Conservation (phyloP, 1,284 basidiomycete genomes). For the Pisolithus thermaeus region DNA sequence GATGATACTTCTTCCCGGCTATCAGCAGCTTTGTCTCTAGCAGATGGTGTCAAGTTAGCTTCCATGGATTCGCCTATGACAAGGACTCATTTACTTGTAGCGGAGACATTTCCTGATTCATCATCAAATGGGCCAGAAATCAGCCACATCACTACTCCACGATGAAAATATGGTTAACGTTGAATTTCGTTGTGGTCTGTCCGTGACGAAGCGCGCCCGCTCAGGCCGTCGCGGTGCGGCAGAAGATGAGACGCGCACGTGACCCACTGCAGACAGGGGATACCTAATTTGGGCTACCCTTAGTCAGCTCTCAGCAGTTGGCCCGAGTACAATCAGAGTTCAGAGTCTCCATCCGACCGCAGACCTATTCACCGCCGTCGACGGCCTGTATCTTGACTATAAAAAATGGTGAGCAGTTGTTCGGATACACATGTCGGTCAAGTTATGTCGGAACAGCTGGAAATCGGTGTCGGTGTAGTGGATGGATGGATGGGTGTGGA, state of each 20-base stretch:
- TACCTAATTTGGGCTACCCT: background rate
- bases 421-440: background rate
- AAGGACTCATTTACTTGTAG: conserved; percentile 16
- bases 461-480: background rate
- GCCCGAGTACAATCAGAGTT: no score
- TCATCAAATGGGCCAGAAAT: conserved; percentile 25
- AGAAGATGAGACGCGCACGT: background rate
- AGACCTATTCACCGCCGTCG: background rate
- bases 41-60: background rate
- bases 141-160: conserved; percentile 19
- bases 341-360: background rate
- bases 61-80: background rate
- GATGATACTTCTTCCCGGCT: conserved; percentile 41
- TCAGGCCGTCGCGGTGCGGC: background rate
- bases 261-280: background rate
- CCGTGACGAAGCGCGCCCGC: background rate
- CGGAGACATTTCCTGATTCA: conserved; percentile 12
- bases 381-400: background rate
- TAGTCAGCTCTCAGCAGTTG: background rate
- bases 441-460: background rate
- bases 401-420: background rate
- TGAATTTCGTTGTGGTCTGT: background rate
- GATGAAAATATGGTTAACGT: background rate
- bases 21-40: conserved; percentile 60
- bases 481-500: conserved; percentile 16